Conservation (phyloP, 345 rosid species). For the Sapria himalayana region DNA sequence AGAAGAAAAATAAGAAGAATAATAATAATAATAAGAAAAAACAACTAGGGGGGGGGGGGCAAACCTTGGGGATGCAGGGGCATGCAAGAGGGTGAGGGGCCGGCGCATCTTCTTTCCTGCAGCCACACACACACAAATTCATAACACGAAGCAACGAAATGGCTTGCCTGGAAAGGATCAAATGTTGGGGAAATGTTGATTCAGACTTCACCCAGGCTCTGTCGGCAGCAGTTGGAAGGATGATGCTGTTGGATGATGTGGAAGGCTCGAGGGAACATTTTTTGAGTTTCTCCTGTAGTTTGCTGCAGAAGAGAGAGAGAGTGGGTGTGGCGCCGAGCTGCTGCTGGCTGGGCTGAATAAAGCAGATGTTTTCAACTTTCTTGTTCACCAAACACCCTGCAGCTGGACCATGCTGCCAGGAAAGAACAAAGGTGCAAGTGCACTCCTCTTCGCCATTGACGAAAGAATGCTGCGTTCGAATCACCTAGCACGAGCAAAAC, state of each 20-base stretch:
- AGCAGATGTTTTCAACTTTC: conserved; percentile 21
- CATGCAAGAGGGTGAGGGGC: neutral
- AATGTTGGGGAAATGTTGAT: neutral
- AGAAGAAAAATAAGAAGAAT: neutral
- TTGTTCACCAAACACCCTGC: conserved; percentile 5
- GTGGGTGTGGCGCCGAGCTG: conserved; percentile 9
- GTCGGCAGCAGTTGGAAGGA: neutral
- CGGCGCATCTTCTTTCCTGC: conserved; percentile 10
- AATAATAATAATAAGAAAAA: neutral
- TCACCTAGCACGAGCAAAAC: conserved; percentile 10
- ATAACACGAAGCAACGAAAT: neutral
- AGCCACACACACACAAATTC: conserved; percentile 6
- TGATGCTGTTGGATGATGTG: neutral
- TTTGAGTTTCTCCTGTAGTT: conserved; percentile 7
- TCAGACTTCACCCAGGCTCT: neutral
- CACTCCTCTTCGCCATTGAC: conserved; percentile 21
- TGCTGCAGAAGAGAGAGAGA: conserved; percentile 10
- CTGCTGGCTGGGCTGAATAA: conserved; percentile 6
- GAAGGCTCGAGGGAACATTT: neutral
- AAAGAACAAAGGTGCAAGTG: conserved; percentile 17
- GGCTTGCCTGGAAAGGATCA: conserved; percentile 9
- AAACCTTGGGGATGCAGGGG: neutral
- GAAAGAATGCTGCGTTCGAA: conserved; percentile 12
- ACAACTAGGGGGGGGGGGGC: neutral
- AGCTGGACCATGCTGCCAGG: conserved; percentile 25